Evolutionary conservation across 345 rosid genomes (phyloP).

Genomic region (Syzygium grande): DNA sequence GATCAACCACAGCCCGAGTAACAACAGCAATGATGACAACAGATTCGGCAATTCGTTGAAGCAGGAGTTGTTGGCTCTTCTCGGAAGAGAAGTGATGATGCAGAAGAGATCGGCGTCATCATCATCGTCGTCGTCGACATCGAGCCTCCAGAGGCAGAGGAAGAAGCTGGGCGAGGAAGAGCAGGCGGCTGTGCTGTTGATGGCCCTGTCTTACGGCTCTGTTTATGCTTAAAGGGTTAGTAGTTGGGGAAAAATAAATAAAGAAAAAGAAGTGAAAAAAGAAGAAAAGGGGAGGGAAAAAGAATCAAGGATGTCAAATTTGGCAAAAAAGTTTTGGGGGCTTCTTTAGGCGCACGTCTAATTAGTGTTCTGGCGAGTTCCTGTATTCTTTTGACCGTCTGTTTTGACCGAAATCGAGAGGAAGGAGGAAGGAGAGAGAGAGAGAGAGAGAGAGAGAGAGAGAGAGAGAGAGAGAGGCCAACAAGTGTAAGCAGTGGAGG

Average conservation of each 20-base stretch:
- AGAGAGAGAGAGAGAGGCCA: background rate
- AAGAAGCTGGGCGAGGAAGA: slow-evolving; percentile 78
- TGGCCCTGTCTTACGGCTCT: slow-evolving; percentile 83
- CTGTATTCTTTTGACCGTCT: background rate
- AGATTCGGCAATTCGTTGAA: slow-evolving; percentile 47
- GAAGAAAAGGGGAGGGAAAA: background rate
- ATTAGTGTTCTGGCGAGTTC: background rate
- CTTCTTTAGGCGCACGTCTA: background rate
- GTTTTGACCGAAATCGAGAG: background rate
- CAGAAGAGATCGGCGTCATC: slow-evolving; percentile 27
- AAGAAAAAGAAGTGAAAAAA: background rate
- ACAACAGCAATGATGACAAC: background rate
- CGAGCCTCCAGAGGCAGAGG: slow-evolving; percentile 39
- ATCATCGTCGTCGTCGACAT: background rate
- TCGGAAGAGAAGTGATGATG: slow-evolving; percentile 58
- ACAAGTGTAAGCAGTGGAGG: background rate
- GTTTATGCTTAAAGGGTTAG: slow-evolving; percentile 35
- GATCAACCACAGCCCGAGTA: slow-evolving; percentile 5
- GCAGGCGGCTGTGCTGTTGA: slow-evolving; percentile 81
- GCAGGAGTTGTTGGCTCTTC: slow-evolving; percentile 40
- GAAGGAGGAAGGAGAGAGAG: background rate
- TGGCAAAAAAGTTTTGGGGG: background rate
- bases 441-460: background rate
- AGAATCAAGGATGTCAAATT: background rate
- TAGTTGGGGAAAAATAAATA: background rate